A percentile compares a stretch with the other conserved stretches of the same genome.
phyloP scores from a whole-genome alignment of 331 rosid genomes.

The Cydonia oblonga region DNA sequence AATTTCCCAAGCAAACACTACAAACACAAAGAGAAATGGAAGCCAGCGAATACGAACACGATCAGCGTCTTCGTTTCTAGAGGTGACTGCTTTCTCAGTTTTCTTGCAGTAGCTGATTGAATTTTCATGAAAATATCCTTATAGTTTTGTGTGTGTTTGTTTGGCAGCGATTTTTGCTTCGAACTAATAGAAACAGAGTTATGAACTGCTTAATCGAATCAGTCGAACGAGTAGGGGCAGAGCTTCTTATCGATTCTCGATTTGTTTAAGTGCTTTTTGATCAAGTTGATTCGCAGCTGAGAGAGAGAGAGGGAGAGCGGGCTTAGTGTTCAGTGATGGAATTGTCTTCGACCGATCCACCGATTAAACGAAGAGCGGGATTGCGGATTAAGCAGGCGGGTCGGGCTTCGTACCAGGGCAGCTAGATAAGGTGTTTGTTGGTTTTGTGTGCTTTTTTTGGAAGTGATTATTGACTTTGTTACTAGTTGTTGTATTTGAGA shows the following conservation, averaged over 20 bases:
- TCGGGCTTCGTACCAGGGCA: constrained; percentile 83
- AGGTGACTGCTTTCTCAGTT: neutral
- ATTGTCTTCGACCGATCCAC: constrained; percentile 50
- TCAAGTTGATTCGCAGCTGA: neutral
- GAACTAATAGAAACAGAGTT: neutral
- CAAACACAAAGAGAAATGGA: constrained; percentile 23
- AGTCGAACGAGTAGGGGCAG: neutral
- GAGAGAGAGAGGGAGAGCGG: neutral
- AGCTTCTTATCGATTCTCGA: constrained; percentile 4
- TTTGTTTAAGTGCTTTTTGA: constrained; percentile 11
- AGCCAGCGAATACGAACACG: constrained; percentile 29
- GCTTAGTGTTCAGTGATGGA: constrained; percentile 21
- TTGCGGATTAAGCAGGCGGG: constrained; percentile 82
- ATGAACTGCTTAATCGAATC: constrained; percentile 15
- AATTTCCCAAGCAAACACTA: neutral
- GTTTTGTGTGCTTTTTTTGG: neutral
- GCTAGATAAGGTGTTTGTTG: constrained; percentile 35
- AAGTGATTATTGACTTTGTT: constrained; percentile 11
- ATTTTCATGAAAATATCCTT: neutral
- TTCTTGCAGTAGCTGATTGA: neutral
- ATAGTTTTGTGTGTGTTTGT: neutral
- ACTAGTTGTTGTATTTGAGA: constrained; percentile 2
- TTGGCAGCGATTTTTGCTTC: neutral
- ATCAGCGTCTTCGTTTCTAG: constrained; percentile 14
- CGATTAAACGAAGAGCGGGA: constrained; percentile 68